Evolutionary conservation across 805 yeast genomes (phyloP).

Genomic region (Monosporozyma servazzii): DNA sequence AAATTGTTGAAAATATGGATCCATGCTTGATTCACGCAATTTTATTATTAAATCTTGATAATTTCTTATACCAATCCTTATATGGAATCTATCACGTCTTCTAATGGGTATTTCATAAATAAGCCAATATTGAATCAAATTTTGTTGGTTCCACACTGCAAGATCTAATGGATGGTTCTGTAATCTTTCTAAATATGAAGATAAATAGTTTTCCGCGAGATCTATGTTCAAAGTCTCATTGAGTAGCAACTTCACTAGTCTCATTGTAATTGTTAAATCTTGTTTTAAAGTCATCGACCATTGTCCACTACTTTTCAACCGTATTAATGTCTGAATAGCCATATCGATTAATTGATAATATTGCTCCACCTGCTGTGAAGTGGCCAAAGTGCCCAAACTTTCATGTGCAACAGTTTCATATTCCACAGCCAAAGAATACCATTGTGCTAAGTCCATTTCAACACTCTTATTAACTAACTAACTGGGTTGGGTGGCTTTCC

Average conservation of each 20-base stretch:
- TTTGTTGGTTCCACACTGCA: constrained; percentile 18
- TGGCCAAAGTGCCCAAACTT: constrained; percentile 4
- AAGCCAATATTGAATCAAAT: constrained; percentile 3
- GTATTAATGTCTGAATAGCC: constrained; percentile 18
- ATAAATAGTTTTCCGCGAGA: constrained; percentile 22
- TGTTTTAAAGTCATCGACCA: constrained; percentile 19
- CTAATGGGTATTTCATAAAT: constrained; percentile 14
- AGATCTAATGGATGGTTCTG: constrained; percentile 12
- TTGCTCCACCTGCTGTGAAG: constrained; percentile 18
- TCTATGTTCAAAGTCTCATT: constrained; percentile 26
- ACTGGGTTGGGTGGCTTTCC: neutral
- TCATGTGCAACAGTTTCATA: constrained; percentile 19
- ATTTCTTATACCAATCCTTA: constrained; percentile 19
- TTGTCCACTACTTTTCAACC: constrained; percentile 8
- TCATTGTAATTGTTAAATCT: constrained; percentile 20
- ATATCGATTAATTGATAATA: constrained; percentile 28
- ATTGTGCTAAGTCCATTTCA: neutral
- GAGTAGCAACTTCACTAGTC: constrained; percentile 20
- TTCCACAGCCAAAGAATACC: constrained; percentile 20
- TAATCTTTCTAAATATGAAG: constrained; percentile 19
- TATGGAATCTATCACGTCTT: constrained; percentile 13
- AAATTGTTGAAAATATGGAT: neutral
- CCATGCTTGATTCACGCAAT: constrained; percentile 4
- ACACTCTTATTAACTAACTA: neutral
- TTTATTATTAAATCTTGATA: constrained; percentile 14